phyloP scores from a whole-genome alignment of 306 rosid genomes.

The Trifolium dubium region DNA sequence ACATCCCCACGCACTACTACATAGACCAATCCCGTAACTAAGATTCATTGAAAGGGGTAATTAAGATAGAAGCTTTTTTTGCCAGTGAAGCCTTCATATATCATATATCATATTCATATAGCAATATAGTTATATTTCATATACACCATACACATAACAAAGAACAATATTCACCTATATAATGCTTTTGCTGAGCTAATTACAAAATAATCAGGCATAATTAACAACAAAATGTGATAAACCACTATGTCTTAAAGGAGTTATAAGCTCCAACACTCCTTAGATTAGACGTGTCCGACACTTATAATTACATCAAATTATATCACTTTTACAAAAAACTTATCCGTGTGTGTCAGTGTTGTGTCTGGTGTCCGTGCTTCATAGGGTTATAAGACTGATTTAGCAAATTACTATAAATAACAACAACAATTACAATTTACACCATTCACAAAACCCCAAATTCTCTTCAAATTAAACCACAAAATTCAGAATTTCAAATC shows the following conservation, averaged over 20 bases:
- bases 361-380: no score
- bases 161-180: constrained; percentile 18
- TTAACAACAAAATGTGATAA: not conserved
- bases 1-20: not conserved
- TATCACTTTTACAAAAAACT: no score
- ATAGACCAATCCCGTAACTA: not conserved
- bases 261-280: no score
- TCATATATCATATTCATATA: not conserved
- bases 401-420: not conserved
- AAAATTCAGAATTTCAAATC: constrained; percentile 7
- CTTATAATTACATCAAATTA: no score
- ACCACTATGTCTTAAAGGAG: not conserved
- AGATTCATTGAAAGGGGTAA: not conserved
- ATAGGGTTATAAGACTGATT: not conserved
- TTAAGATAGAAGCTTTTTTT: not conserved
- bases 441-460: not conserved
- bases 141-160: not conserved
- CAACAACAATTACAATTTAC: not conserved
- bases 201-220: constrained; percentile 1
- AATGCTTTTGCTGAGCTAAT: not conserved
- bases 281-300: no score
- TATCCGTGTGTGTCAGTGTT: no score
- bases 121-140: not conserved
- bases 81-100: constrained; percentile 15
- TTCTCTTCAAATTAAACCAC: not conserved